Percentiles rank a stretch among this genome's conserved stretches.
Evolutionary conservation across 257 asterid species (phyloP).

Genomic region (Plectranthus barbatus): DNA sequence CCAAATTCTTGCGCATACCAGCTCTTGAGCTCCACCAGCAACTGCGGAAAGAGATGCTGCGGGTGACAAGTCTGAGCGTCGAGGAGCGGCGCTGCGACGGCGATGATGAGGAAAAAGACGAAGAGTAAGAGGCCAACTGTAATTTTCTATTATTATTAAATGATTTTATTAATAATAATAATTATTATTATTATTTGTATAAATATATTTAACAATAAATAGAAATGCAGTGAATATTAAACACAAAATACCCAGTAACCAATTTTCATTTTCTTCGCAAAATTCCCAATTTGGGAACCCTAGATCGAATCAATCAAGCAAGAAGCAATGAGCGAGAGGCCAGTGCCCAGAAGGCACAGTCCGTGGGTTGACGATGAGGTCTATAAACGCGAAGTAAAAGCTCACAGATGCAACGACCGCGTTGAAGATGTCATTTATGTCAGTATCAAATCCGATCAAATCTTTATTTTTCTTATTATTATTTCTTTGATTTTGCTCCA

Average conservation of each 20-base stretch:
- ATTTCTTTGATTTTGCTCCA: background rate
- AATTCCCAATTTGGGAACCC: slow-evolving; percentile 17
- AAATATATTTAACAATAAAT: too few relatives aligned
- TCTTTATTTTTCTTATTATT: background rate
- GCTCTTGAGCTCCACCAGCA: slow-evolving; percentile 49
- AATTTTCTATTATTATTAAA: too few relatives aligned
- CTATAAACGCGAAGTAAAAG: slow-evolving; percentile 50
- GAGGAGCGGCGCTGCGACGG: slow-evolving; percentile 67
- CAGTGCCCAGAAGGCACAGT: slow-evolving; percentile 93
- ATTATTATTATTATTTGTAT: too few relatives aligned
- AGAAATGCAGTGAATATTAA: too few relatives aligned
- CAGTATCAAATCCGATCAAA: background rate
- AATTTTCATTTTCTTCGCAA: background rate
- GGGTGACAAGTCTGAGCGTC: slow-evolving; percentile 70
- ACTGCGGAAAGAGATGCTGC: slow-evolving; percentile 42
- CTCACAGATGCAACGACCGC: slow-evolving; percentile 96
- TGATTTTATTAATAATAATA: too few relatives aligned
- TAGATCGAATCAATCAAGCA: background rate
- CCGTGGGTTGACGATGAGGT: slow-evolving; percentile 88
- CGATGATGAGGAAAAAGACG: slow-evolving; percentile 54
- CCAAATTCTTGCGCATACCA: slow-evolving; percentile 60
- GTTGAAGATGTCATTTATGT: slow-evolving; percentile 90
- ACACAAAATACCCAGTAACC: too few relatives aligned
- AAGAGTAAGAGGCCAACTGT: slow-evolving; percentile 47
- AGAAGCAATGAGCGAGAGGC: slow-evolving; percentile 70